Percentiles rank a stretch among this genome's conserved stretches.
Conservation (phyloP, 2,329 filamentous ascomycete species). For the Colletotrichum chrysophilum region DNA sequence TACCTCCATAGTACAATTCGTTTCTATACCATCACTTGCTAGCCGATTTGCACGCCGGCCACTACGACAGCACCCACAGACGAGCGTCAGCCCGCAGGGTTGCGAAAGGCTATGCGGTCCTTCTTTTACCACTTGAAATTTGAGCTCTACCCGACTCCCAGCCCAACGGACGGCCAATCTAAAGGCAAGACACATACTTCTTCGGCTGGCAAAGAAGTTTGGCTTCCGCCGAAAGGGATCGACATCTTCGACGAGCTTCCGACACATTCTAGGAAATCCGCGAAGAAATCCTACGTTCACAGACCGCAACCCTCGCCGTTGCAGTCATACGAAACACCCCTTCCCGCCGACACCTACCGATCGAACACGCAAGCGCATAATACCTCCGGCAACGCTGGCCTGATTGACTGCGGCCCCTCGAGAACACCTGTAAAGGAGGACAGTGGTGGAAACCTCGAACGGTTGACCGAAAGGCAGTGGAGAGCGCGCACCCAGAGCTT, state of each 20-base stretch:
- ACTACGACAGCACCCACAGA: background rate
- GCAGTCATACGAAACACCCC: slow-evolving; percentile 17
- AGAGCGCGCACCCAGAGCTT: slow-evolving; percentile 44
- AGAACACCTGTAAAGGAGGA: slow-evolving; percentile 35
- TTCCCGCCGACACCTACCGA: slow-evolving; percentile 3
- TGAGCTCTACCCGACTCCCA: slow-evolving; percentile 62
- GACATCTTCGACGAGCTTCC: slow-evolving; percentile 63
- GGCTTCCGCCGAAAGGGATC: slow-evolving; percentile 53
- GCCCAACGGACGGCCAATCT: slow-evolving; percentile 31
- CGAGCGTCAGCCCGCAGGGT: background rate
- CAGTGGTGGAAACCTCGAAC: slow-evolving; percentile 38
- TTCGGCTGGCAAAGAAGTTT: slow-evolving; percentile 37
- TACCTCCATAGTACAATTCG: slow-evolving; percentile 23
- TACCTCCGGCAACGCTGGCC: slow-evolving; percentile 24
- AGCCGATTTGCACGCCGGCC: background rate
- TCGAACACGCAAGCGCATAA: background rate
- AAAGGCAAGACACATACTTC: slow-evolving; percentile 6
- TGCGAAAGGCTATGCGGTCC: slow-evolving; percentile 55
- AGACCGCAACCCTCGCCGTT: slow-evolving; percentile 17
- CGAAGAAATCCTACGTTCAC: background rate
- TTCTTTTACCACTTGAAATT: slow-evolving; percentile 72
- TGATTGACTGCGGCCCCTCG: slow-evolving; percentile 57
- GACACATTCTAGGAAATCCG: slow-evolving; percentile 44
- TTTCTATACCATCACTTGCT: background rate
- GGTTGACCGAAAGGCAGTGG: slow-evolving; percentile 45